phyloP scores from a whole-genome alignment of 2,329 filamentous ascomycete species.

The Cordyceps cateniannulata region DNA sequence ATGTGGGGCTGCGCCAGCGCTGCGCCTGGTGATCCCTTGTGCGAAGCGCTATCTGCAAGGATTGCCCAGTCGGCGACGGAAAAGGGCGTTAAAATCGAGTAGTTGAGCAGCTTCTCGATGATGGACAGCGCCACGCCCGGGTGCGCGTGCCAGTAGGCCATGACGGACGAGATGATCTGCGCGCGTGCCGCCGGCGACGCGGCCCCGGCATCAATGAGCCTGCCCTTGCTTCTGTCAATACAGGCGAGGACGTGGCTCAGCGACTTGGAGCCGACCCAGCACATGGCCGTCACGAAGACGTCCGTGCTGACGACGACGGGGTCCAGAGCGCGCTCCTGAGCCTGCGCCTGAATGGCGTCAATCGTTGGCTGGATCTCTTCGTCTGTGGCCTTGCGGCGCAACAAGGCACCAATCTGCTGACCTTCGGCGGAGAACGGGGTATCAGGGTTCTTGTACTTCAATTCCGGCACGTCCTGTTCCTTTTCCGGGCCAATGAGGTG shows the following conservation, averaged over 20 bases:
- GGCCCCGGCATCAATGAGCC: constrained; percentile 71
- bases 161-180: constrained; percentile 86
- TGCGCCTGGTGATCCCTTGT: constrained; percentile 48
- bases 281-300: constrained; percentile 88
- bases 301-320: constrained; percentile 83
- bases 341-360: constrained; percentile 72
- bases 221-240: constrained; percentile 90
- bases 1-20: constrained; percentile 68
- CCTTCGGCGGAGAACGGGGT: constrained; percentile 80
- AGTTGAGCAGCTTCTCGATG: constrained; percentile 94
- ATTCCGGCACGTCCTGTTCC: constrained; percentile 92
- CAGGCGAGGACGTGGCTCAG: constrained; percentile 92
- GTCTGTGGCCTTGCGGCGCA: constrained; percentile 78
- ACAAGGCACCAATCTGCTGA: constrained; percentile 69
- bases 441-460: constrained; percentile 77
- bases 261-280: constrained; percentile 90
- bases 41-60: constrained; percentile 45
- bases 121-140: constrained; percentile 89
- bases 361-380: constrained; percentile 81
- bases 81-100: constrained; percentile 82
- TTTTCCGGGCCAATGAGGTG: constrained; percentile 76
- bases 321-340: constrained; percentile 64
- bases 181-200: constrained; percentile 68
- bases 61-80: constrained; percentile 89
- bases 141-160: constrained; percentile 89